phyloP scores from a whole-genome alignment of 345 rosid species.

The Citrus inodora region DNA sequence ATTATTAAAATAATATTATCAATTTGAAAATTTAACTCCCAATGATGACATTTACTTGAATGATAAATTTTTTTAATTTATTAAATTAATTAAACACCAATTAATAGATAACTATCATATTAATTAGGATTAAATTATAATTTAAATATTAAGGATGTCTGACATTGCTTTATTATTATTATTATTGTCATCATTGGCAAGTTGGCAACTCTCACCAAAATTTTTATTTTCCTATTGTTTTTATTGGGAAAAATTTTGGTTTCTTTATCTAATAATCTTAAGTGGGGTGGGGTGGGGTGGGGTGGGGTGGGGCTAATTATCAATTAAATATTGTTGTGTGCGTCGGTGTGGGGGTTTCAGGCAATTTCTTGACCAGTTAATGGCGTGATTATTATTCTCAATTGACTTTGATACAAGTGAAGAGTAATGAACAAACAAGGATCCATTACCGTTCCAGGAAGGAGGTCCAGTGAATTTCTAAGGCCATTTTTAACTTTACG shows the following conservation, averaged over 20 bases:
- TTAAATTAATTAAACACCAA: too few relatives aligned
- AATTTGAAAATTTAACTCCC: not conserved
- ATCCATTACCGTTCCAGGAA: not conserved
- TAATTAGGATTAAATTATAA: too few relatives aligned
- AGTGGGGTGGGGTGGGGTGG: slow-evolving; percentile 19
- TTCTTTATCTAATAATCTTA: not conserved
- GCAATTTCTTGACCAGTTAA: not conserved
- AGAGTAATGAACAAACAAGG: not conserved
- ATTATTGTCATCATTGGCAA: not conserved
- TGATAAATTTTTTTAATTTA: too few relatives aligned
- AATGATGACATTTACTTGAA: too few relatives aligned
- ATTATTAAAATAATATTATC: too few relatives aligned
- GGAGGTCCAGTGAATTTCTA: too few relatives aligned
- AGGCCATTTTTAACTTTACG: too few relatives aligned
- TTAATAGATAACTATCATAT: too few relatives aligned
- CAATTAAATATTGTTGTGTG: not conserved
- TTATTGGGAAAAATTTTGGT: too few relatives aligned
- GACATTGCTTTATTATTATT: too few relatives aligned
- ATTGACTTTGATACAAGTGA: not conserved
- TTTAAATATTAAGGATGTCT: too few relatives aligned
- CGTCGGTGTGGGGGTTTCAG: not conserved
- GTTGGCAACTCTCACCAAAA: not conserved
- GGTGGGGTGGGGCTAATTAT: slow-evolving; percentile 10
- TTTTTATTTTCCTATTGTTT: not conserved
- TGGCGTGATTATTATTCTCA: too few relatives aligned